Percentiles rank a stretch among this genome's conserved stretches.
phyloP scores from a whole-genome alignment of 768 basidiomycete genomes.

The Neoboletus magnificus region DNA sequence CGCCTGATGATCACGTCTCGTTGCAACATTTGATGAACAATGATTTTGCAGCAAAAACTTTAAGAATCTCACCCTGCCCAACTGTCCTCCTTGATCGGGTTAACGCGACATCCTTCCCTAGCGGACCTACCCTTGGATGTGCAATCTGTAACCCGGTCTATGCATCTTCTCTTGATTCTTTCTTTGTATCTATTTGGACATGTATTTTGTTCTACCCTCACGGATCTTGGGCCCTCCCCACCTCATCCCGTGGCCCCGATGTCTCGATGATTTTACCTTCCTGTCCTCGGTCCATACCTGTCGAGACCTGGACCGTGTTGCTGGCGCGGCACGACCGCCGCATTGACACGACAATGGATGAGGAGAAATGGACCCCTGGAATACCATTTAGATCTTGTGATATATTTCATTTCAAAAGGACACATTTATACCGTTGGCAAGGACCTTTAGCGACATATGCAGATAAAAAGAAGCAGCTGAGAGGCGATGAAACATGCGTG shows the following conservation, averaged over 20 bases:
- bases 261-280: background rate
- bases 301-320: background rate
- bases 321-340: background rate
- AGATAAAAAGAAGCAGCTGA: background rate
- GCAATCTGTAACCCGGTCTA: slow-evolving; percentile 5
- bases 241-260: background rate
- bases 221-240: slow-evolving; percentile 1
- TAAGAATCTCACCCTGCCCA: slow-evolving; percentile 67
- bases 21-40: slow-evolving; percentile 24
- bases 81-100: slow-evolving; percentile 35
- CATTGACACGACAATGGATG: slow-evolving; percentile 1
- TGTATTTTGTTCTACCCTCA: slow-evolving; percentile 15
- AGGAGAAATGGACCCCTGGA: background rate
- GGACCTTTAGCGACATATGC: slow-evolving; percentile 1
- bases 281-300: background rate
- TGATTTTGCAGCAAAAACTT: slow-evolving; percentile 52
- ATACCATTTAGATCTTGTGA: slow-evolving; percentile 11
- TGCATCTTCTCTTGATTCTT: background rate
- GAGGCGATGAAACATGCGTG: too few species aligned
- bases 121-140: background rate
- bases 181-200: slow-evolving; percentile 18
- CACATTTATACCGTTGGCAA: slow-evolving; percentile 9
- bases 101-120: background rate
- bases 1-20: background rate
- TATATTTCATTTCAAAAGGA: slow-evolving; percentile 11